Evolutionary conservation across 2,329 filamentous ascomycete species (phyloP).

Genomic region (Camptophora hylomeconis): DNA sequence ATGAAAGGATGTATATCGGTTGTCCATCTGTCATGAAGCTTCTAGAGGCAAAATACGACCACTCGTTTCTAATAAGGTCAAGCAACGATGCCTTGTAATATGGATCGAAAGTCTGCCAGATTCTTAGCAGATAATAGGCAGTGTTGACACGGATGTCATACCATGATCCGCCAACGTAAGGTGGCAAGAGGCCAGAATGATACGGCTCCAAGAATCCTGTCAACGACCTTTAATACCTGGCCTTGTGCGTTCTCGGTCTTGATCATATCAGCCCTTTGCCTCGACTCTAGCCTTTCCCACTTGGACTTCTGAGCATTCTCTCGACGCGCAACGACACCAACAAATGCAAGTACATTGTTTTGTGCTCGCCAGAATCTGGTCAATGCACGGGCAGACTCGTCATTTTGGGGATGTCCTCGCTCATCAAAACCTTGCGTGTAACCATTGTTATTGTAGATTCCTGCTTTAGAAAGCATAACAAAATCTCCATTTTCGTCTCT

Average conservation of each 20-base stretch:
- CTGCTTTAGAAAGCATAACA: conserved; percentile 13
- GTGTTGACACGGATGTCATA: too few species aligned
- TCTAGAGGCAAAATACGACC: too few species aligned
- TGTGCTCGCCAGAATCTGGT: conserved; percentile 33
- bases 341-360: conserved; percentile 37
- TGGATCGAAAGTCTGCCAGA: too few species aligned
- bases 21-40: too few species aligned
- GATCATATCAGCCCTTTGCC: conserved; percentile 27
- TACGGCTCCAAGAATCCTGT: conserved; percentile 28
- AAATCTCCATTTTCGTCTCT: conserved; percentile 15
- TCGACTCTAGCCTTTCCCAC: conserved; percentile 10
- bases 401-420: conserved; percentile 34
- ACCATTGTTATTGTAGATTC: conserved; percentile 23
- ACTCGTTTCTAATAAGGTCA: too few species aligned
- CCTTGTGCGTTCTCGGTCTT: conserved; percentile 18
- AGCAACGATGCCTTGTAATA: too few species aligned
- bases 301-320: conserved; percentile 15
- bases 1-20: too few species aligned
- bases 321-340: conserved; percentile 34
- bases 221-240: conserved; percentile 27
- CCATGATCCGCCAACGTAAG: conserved; percentile 26
- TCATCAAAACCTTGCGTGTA: conserved; percentile 36
- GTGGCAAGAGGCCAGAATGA: conserved; percentile 30
- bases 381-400: conserved; percentile 26
- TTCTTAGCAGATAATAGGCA: too few species aligned